Evolutionary conservation across 2,329 filamentous ascomycete species (phyloP).

Genomic region (Neofusicoccum cordaticola): DNA sequence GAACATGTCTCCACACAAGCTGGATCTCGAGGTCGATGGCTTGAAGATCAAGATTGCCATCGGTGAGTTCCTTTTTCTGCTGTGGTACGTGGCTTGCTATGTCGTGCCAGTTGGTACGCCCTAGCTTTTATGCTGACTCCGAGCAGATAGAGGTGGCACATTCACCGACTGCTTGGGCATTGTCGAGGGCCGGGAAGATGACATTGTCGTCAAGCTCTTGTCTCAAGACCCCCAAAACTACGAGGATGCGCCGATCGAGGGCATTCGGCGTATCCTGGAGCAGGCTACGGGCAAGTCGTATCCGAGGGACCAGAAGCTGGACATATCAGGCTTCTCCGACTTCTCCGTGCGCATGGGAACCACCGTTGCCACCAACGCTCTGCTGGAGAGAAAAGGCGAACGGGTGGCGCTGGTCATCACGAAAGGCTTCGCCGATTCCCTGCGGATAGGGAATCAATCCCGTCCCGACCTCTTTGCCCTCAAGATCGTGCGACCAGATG

Average conservation of each 20-base stretch:
- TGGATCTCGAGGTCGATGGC: background rate
- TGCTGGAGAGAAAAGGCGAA: slow-evolving; percentile 31
- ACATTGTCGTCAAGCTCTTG: slow-evolving; percentile 30
- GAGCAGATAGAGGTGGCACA: slow-evolving; percentile 22
- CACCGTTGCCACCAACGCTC: slow-evolving; percentile 32
- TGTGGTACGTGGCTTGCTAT: background rate
- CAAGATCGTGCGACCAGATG: slow-evolving; percentile 22
- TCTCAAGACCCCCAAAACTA: slow-evolving; percentile 31
- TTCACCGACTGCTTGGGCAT: slow-evolving; percentile 25
- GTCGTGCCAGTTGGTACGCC: background rate
- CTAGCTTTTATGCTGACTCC: background rate
- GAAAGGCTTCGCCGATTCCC: slow-evolving; percentile 30
- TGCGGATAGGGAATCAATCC: slow-evolving; percentile 32
- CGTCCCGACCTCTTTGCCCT: slow-evolving; percentile 31
- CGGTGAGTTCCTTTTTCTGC: background rate
- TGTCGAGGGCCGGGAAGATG: slow-evolving; percentile 22
- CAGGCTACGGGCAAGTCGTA: slow-evolving; percentile 20
- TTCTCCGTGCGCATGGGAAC: slow-evolving; percentile 29
- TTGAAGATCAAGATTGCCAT: slow-evolving; percentile 7
- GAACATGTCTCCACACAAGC: background rate
- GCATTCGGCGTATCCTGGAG: slow-evolving; percentile 27
- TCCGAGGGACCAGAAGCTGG: slow-evolving; percentile 21
- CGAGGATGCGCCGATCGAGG: slow-evolving; percentile 30
- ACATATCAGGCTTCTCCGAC: slow-evolving; percentile 17
- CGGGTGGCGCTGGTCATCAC: slow-evolving; percentile 27